Evolutionary conservation across 768 basidiomycete genomes (phyloP).

Genomic region (Leccinum olivaceopallidum): DNA sequence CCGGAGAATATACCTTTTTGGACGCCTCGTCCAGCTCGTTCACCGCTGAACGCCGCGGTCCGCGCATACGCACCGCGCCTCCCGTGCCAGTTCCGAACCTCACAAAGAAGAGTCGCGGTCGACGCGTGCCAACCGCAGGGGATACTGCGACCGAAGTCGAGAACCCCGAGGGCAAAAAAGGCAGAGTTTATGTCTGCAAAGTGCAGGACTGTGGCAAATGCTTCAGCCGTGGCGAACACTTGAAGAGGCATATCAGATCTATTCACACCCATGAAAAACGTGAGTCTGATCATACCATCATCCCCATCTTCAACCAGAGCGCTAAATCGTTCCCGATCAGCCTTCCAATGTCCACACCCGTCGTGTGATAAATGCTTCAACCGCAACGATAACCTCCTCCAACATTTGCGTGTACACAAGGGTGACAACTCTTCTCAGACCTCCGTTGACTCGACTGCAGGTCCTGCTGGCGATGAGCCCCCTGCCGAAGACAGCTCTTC

Average conservation of each 20-base stretch:
- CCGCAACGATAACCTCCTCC: conserved; percentile 77
- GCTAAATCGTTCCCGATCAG: conserved; percentile 41
- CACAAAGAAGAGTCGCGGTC: conserved; percentile 79
- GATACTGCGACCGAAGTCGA: conserved; percentile 29
- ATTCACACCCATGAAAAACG: conserved; percentile 81
- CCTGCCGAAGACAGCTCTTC: conserved; percentile 22
- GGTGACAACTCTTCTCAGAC: conserved; percentile 37
- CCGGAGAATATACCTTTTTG: conserved; percentile 37
- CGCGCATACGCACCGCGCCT: conserved; percentile 53
- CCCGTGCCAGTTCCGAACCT: conserved; percentile 76
- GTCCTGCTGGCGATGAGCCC: conserved; percentile 27
- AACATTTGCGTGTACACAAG: conserved; percentile 74
- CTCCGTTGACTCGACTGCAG: conserved; percentile 30
- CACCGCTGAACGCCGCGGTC: conserved; percentile 42
- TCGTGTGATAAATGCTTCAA: conserved; percentile 75
- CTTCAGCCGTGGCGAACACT: conserved; percentile 72
- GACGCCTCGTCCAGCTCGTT: conserved; percentile 38
- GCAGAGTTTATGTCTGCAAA: conserved; percentile 55
- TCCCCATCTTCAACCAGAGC: conserved; percentile 16
- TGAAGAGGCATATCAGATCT: conserved; percentile 73
- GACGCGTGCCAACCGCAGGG: conserved; percentile 63
- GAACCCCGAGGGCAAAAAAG: conserved; percentile 31
- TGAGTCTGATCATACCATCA: conserved; percentile 40
- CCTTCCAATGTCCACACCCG: conserved; percentile 69
- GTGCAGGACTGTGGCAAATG: conserved; percentile 73